phyloP scores from a whole-genome alignment of 345 rosid genomes.

The Cardamine chenopodiifolia region DNA sequence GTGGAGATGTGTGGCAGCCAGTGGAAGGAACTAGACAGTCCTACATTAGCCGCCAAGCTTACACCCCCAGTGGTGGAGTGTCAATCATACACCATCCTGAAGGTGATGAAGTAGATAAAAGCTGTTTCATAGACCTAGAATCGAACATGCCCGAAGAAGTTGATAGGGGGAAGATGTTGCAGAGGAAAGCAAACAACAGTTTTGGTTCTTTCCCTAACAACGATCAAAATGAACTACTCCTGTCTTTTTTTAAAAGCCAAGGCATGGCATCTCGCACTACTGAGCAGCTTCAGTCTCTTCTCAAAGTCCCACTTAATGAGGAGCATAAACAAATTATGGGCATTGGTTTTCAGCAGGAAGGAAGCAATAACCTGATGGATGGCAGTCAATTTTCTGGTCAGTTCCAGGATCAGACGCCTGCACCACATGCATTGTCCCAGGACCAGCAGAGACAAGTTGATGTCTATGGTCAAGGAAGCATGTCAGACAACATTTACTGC shows the following conservation, averaged over 20 bases:
- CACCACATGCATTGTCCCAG: conserved; percentile 53
- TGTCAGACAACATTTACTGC: conserved; percentile 52
- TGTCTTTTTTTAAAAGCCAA: conserved; percentile 73
- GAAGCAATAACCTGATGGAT: conserved; percentile 53
- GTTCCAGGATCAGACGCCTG: conserved; percentile 58
- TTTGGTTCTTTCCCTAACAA: conserved; percentile 61
- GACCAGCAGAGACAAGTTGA: conserved; percentile 61
- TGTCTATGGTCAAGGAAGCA: conserved; percentile 58
- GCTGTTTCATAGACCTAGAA: conserved; percentile 59
- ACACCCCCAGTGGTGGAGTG: conserved; percentile 52
- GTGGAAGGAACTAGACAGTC: conserved; percentile 44
- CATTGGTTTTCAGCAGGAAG: conserved; percentile 58
- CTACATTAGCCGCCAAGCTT: conserved; percentile 47
- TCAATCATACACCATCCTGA: conserved; percentile 51
- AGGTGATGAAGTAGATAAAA: conserved; percentile 48
- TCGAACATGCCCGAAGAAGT: conserved; percentile 53
- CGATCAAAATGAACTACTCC: conserved; percentile 79
- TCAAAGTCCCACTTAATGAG: conserved; percentile 58
- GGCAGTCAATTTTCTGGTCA: conserved; percentile 57
- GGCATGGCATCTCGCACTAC: conserved; percentile 49
- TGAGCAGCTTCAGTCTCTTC: conserved; percentile 81
- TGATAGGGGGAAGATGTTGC: conserved; percentile 53
- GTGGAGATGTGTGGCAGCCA: conserved; percentile 67
- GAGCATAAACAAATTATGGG: conserved; percentile 59
- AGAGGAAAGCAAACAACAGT: conserved; percentile 52